Base-by-base conservation (phyloP, 2,329 filamentous ascomycete species). In the Colletotrichum sp. region DNA sequence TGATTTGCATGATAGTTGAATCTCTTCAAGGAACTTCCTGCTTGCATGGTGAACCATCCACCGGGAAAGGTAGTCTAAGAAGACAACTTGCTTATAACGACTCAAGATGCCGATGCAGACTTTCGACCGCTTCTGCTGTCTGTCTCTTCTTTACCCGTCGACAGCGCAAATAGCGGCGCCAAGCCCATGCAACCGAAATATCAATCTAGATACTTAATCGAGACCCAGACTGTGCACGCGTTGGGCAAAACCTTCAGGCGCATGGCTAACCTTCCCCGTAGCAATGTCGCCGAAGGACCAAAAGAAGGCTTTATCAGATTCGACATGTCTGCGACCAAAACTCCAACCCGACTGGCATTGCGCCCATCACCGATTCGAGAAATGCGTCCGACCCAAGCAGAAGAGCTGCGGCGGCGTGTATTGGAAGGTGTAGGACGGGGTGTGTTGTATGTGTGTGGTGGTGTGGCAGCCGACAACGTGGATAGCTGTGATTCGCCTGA, bases 401-500 rank as follows among this genome's bases (percentile, higher is more conserved):
- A 26, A 34, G n/a, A 57, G 30, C 28, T 24, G 26, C 34, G 36
- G 72, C 67, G 68, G 72, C 59, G 49, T 59, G 49, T 62, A 39
- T 39, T 68, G 34, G 69, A 59, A 63, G 73, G 24, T 55, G 69
- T 72, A 59, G 69, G 44, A 32, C 16, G 32, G 30, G 71, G 18
- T 72, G 69, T 57, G 55, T 67, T 62, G 59, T 57, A 24, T 32
- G 16, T 49, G 15, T 49, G 44, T 49, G 69, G 67, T 78, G 74
- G 76, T 75, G 76, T 78, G 76, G 72, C 62, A 30, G 76, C 49
- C 72, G 60, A 69, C 73, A 71, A 78, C 77, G 77, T 78, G 77
- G 77, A 72, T 78, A 60, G 69, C 72, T 72, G 34, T 78, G 77
- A 78, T 78, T 78, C 77, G 77, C 66, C 55, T 71, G 67, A 57